phyloP scores from a whole-genome alignment of 2,329 filamentous ascomycete species.

The Aciculosporium take region DNA sequence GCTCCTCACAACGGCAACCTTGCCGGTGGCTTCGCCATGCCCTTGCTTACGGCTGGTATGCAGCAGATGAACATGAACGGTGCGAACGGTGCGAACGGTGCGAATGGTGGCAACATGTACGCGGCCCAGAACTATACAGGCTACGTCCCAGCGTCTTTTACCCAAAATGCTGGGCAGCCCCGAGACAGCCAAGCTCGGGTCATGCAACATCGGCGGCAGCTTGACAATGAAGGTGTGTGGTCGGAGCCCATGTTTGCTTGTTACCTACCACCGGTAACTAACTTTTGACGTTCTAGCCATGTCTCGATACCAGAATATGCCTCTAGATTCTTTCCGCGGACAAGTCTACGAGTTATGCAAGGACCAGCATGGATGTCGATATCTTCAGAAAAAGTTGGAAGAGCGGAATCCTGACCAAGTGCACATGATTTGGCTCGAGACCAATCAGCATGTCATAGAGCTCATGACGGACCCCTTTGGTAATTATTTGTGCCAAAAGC shows the following conservation, averaged over 20 bases:
- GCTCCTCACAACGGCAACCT: slow-evolving; percentile 13
- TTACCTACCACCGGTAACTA: slow-evolving; percentile 14
- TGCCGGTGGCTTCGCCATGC: slow-evolving; percentile 15
- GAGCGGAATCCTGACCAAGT: slow-evolving; percentile 72
- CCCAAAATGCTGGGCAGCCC: slow-evolving; percentile 34
- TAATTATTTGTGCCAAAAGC: slow-evolving; percentile 98
- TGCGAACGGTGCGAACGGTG: slow-evolving; percentile 17
- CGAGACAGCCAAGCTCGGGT: slow-evolving; percentile 65
- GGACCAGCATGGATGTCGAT: slow-evolving; percentile 94
- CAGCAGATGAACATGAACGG: slow-evolving; percentile 46
- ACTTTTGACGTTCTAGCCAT: slow-evolving; percentile 33
- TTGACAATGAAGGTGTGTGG: slow-evolving; percentile 53
- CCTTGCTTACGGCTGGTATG: slow-evolving; percentile 53
- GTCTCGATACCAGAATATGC: slow-evolving; percentile 71
- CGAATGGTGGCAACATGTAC: slow-evolving; percentile 32
- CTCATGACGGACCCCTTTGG: slow-evolving; percentile 98
- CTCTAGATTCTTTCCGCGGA: slow-evolving; percentile 65
- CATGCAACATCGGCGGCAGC: slow-evolving; percentile 59
- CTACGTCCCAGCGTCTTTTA: slow-evolving; percentile 37
- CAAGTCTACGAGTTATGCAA: slow-evolving; percentile 88
- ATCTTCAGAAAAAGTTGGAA: slow-evolving; percentile 93
- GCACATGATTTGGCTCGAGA: slow-evolving; percentile 89
- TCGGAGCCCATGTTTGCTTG: background rate
- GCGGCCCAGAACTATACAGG: slow-evolving; percentile 42
- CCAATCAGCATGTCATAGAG: slow-evolving; percentile 84